Evolutionary conservation across 352 stramenopile genomes (phyloP), one percentile per base, ranked within the genome.

Genomic region (Globisporangium spiculum): DNA sequence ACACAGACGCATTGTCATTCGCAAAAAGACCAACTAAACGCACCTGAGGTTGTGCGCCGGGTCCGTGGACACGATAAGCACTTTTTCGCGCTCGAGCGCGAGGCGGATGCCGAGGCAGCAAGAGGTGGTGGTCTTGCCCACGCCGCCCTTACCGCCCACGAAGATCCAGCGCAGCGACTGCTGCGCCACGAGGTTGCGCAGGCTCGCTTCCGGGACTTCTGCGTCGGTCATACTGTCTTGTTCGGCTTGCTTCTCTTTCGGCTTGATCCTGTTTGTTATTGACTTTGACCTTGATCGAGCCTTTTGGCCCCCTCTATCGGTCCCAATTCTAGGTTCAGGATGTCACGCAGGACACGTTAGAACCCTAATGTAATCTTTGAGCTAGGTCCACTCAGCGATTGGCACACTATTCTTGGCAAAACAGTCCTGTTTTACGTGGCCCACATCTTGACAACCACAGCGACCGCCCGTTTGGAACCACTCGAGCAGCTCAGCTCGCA

Each of bases 41-140:
- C 10, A 93, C 88, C 84, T 96, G 60, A 99, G 85, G 83, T 99
- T 99, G 85, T 99, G 98, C n/a, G 98, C 98, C 0, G 98, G 98
- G 78, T 99, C 98, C 24, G 98, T 99, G n/a, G 96, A 99, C 53
- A 99, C 95, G 69, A 99, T 97, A 55, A 99, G 84, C 62, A 99
- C 97, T 76, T 98, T 98, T 68, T 97, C 89, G 53, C 93, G 81
- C 71, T 92, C 87, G 65, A 91, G 87, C n/a, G 93, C 77, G 60
- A 98, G 81, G 38, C 94, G 91, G 65, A 98, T 95, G 27, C 88
- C 96, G 50, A 99, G 86, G 73, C 96, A 99, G 80, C 97, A 99
- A 60, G 93, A 98, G n/a, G 97, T 99, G 14, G 98, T 99, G 36
- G 95, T 98, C 79, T 98, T 98, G 46, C 95, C 95, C 64, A 98